A percentile compares a stretch with the other conserved stretches of the same genome.
Conservation (phyloP, 108 stramenopile species). For the Discostella stelligeroides region DNA sequence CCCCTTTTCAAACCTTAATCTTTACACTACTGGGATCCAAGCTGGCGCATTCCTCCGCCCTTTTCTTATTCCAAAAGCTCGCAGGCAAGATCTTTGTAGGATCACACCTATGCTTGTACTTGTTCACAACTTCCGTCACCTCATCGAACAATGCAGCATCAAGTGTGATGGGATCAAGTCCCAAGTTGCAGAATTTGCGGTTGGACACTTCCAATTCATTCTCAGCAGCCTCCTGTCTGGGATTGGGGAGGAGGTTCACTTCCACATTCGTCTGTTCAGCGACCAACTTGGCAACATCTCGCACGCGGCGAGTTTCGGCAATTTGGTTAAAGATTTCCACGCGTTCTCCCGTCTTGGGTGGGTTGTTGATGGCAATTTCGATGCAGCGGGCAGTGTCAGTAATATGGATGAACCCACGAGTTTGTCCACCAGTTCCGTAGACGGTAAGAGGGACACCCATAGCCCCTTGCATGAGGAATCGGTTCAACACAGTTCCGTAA, state of each 20-base stretch:
- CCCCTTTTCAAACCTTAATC: slow-evolving; percentile 43
- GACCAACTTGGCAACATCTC: slow-evolving; percentile 93
- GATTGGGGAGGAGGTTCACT: slow-evolving; percentile 94
- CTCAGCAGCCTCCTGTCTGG: slow-evolving; percentile 96
- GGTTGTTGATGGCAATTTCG: slow-evolving; percentile 97
- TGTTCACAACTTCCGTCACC: slow-evolving; percentile 92
- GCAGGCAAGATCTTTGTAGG: slow-evolving; percentile 92
- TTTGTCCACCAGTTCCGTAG: slow-evolving; percentile 98
- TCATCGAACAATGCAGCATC: slow-evolving; percentile 92
- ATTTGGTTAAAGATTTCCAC: slow-evolving; percentile 98
- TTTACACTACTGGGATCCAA: slow-evolving; percentile 77
- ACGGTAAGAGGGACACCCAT: slow-evolving; percentile 97
- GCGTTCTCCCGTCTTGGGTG: slow-evolving; percentile 85
- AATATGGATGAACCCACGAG: slow-evolving; percentile 97
- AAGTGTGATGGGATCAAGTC: slow-evolving; percentile 91
- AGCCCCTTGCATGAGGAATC: slow-evolving; percentile 98
- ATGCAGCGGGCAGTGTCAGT: slow-evolving; percentile 96
- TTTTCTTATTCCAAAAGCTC: slow-evolving; percentile 96
- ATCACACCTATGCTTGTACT: slow-evolving; percentile 93
- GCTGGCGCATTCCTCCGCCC: slow-evolving; percentile 81
- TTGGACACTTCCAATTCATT: slow-evolving; percentile 98
- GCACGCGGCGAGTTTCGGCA: slow-evolving; percentile 96
- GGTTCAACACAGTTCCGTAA: slow-evolving; percentile 97
- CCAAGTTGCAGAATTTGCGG: slow-evolving; percentile 92
- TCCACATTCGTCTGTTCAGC: slow-evolving; percentile 91